These are phyloP conservation scores for Quercus wislizeni DNA, from an alignment of 306 rosid species.

Conservation along the genomic window DNA sequence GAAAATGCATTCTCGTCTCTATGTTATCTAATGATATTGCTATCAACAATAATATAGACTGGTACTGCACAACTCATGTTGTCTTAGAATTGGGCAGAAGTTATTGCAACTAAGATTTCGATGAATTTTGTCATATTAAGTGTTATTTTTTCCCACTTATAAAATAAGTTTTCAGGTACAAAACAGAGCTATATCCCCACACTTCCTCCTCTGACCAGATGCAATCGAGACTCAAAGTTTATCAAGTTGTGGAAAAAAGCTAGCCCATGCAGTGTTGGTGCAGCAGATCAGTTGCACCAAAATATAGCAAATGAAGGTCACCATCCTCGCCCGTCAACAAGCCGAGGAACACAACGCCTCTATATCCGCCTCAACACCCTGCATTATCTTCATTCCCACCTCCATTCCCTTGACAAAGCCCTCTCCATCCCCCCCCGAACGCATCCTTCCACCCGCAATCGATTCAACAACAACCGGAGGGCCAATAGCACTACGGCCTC, in stretches of 20 bases:
- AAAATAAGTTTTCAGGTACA: slow-evolving; percentile 51
- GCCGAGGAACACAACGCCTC: slow-evolving; percentile 93
- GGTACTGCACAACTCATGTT: background rate
- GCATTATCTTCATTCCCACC: slow-evolving; percentile 53
- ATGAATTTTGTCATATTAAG: background rate
- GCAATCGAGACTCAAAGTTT: slow-evolving; percentile 75
- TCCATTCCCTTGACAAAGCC: slow-evolving; percentile 57
- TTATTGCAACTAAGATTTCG: background rate
- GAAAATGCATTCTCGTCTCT: background rate
- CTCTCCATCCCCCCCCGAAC: slow-evolving; percentile 40
- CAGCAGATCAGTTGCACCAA: slow-evolving; percentile 30
- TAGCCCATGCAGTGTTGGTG: slow-evolving; percentile 47
- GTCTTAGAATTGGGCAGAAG: too few relatives aligned
- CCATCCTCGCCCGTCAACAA: slow-evolving; percentile 74
- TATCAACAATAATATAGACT: background rate
- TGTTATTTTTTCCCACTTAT: background rate
- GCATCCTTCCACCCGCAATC: slow-evolving; percentile 37
- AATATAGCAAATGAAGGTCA: slow-evolving; percentile 49
- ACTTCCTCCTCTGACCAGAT: slow-evolving; percentile 84
- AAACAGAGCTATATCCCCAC: slow-evolving; percentile 75
- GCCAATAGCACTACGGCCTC: slow-evolving; percentile 27
- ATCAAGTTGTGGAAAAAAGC: slow-evolving; percentile 70
- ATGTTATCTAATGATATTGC: background rate
- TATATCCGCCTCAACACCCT: slow-evolving; percentile 90
- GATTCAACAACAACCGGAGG: slow-evolving; percentile 27